Evolutionary conservation across 768 basidiomycete genomes (phyloP), one percentile per base, ranked within the genome.

Genomic region (Hygrophorus pudorinus): DNA sequence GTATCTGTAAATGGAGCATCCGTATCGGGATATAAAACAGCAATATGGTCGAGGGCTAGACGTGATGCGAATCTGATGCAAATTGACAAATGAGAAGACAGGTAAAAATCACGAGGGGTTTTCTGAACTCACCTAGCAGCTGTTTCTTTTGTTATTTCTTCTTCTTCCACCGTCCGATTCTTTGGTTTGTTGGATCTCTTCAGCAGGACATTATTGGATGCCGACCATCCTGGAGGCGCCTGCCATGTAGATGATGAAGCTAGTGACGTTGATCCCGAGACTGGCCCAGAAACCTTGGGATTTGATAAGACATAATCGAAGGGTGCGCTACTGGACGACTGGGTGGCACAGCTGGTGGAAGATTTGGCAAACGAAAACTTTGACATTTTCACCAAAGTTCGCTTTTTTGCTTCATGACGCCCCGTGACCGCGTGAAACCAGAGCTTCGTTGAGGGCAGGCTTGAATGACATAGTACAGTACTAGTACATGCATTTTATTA

Each of bases 1-100:
- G 67, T 60, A 53, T 85, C 77, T 11, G 53, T 48, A 52, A 90
- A 90, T 1, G 85, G 79, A 1, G 76, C 69, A 40, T 87, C 82
- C 30, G 74, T 68, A 51, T 88, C 81, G 31, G 85, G 84, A 41
- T 76, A 70, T 40, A 77, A 52, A 12, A 74, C 75, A 12, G 70
- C 62, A 32, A 67, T 63, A 43, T 87, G 85, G 59, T 90, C 86
- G 29, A 70, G 62, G 1, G 71, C 71, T 40, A 87, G 65, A 51
- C 71, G 70, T 17, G 71, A 57, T 46, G 70, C 64, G 49, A 85
- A 65, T 51, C 81, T 84, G 49, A 1, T 37, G n/a, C n/a, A n/a
- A n/a, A n/a, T n/a, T n/a, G n/a, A n/a, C n/a, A n/a, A 35, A 31
- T 39, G 21, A 36, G 39, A 44, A 29, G 40, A 31, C 30, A 14